A percentile compares a stretch with the other conserved stretches of the same genome.
phyloP scores from a whole-genome alignment of 1,284 basidiomycete species.

The Schizophyllum commune region DNA sequence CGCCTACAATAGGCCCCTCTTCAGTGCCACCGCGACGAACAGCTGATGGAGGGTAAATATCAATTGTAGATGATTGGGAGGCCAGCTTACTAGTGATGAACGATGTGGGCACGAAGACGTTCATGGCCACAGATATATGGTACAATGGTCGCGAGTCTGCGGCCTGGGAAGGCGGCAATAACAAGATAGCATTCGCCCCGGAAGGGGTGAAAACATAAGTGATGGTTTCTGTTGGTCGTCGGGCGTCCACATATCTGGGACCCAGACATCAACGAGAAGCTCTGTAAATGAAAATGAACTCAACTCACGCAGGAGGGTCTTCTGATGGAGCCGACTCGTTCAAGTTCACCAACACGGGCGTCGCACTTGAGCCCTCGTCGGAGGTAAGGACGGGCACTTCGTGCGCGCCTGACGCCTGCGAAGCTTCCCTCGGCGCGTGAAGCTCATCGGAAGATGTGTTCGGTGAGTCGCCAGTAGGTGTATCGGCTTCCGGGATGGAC shows the following conservation, averaged over 20 bases:
- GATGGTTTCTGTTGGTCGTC: slow-evolving; percentile 23
- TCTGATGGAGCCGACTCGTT: background rate
- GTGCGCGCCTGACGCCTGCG: background rate
- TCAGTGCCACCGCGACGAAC: background rate
- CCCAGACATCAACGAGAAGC: background rate
- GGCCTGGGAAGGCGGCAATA: slow-evolving; percentile 23
- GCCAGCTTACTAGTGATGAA: slow-evolving; percentile 25
- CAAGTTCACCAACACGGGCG: background rate
- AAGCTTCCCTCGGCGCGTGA: background rate
- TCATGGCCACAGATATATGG: slow-evolving; percentile 31
- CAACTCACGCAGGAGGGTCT: background rate
- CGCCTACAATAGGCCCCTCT: slow-evolving; percentile 31
- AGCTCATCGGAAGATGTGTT: background rate
- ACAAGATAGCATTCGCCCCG: slow-evolving; percentile 28
- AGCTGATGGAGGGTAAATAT: background rate
- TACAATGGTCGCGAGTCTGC: slow-evolving; percentile 24
- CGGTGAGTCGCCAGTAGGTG: background rate
- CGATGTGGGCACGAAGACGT: slow-evolving; percentile 34
- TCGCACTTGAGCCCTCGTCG: background rate
- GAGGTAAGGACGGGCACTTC: background rate
- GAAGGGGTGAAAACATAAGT: slow-evolving; percentile 30
- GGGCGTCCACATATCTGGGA: slow-evolving; percentile 22
- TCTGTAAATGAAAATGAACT: background rate
- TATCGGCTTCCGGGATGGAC: background rate
- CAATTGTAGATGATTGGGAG: background rate